Evolutionary conservation across 345 rosid species (phyloP), one percentile per base, ranked within the genome.

Genomic region (Streptanthus diversifolius): DNA sequence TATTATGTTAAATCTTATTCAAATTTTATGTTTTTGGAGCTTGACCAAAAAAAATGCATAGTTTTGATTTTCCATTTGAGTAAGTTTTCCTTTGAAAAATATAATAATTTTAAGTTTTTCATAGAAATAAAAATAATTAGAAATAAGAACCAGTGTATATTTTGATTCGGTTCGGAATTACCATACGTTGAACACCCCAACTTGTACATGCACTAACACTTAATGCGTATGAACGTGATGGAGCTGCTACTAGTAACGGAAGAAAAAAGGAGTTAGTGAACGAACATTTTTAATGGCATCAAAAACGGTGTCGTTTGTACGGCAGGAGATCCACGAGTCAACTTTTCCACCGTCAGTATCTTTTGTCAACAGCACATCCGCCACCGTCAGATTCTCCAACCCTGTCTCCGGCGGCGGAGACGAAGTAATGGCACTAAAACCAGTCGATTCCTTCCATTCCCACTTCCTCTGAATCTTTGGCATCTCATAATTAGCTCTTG

Each of bases 251-350:
- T 19, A 52, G 35, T 62, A 7, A 14, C 1, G 9, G 2, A 17
- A 41, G 21, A 36, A 65, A 64, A 48, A 39, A 18, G 30, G 30
- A 48, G 49, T 30, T 33, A 4, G 40, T 17, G 61, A 73, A 75
- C 85, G 2, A 79, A 89, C 98, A 81, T 85, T 90, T 72, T 81
- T 85, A 52, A 82, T 85, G 0, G 97, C 98, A 62, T 93, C 91
- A 12, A 68, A 72, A n/a, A 87, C 93, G 12, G 82, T 77, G 70
- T 90, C 98, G n/a, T 80, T 68, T 32, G 84, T 69, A 29, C 54
- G 83, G 80, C 98, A 89, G 57, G 82, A 83, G 4, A 93, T 76
- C 95, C 90, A 90, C 45, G 92, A 60, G 11, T 90, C 85, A 11
- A 57, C 74, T 22, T 82, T 83, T 0, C 33, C 67, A 7, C 35